Base-by-base conservation (phyloP, 2,329 filamentous ascomycete genomes). In the Lachnellula occidentalis region DNA sequence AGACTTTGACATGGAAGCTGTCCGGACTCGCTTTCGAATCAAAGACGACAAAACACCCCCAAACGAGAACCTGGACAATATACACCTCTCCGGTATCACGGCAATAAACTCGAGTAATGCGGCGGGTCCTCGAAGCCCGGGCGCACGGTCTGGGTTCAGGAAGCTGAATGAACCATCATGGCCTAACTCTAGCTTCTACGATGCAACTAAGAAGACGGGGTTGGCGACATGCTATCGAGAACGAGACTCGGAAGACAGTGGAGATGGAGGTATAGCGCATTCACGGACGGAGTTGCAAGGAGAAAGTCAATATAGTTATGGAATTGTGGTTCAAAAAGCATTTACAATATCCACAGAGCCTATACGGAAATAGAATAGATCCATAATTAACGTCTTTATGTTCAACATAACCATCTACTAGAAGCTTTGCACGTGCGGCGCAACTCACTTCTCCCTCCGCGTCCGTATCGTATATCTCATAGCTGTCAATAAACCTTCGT, bases 291-390 rank as follows among this genome's bases (percentile, higher is more conserved):
- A 24, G 21, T 27, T 24, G 6, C 17, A 45, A 45, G 14, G 8
- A 15, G 43, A 37, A 31, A 31, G 27, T 22, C 17, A 19, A 50
- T 37, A 21, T 41, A 19, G 11, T 39, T n/a, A 45, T 21, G 50
- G 43, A 12, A 53, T 53, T 24, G 34, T 53, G 36, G 50, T 53
- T 8, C 42, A 47, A 15, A 53, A 48, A 19, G 50, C 43, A 22
- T 48, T 36, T 48, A 31, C 21, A 17, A 42, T 53, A 17, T 31
- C n/a, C 5, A 53, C 34, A 17, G 50, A 53, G 12, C 50, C 50
- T 1, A 42, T 50, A 41, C 48, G 15, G 48, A 37, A 11, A 50
- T 5, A 15, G 48, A 42, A 17, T 50, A 50, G 24, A 14, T 42
- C 19, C 36, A 31, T 11, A 31, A 31, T 31, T 31, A 12, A 12